phyloP scores from a whole-genome alignment of 306 rosid genomes.

The Arachis stenosperma region DNA sequence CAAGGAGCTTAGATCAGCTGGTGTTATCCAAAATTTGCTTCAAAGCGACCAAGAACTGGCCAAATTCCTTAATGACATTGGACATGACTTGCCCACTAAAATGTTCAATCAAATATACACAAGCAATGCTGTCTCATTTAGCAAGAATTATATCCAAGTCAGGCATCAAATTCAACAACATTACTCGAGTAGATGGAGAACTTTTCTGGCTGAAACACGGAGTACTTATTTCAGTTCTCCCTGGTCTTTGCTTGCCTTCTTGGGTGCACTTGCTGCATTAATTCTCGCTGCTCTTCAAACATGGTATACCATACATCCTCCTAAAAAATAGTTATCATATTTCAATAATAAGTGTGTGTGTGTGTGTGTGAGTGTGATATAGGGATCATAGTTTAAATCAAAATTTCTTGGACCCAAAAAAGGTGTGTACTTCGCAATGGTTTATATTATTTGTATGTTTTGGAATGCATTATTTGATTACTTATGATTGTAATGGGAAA shows the following conservation, averaged over 20 bases:
- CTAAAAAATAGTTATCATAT: no score
- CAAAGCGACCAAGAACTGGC: neutral
- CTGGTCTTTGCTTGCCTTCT: neutral
- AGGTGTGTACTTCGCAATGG: no score
- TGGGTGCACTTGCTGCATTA: neutral
- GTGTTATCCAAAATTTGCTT: neutral
- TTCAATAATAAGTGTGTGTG: no score
- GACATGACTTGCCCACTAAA: neutral
- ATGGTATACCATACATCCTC: neutral
- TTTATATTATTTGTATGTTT: no score
- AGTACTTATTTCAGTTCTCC: neutral
- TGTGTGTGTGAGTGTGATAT: no score
- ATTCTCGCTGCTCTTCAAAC: neutral
- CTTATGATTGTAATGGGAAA: no score
- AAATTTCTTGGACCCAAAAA: no score
- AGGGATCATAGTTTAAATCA: no score
- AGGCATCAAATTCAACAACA: neutral
- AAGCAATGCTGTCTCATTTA: no score
- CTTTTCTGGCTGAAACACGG: neutral
- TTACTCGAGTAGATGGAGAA: neutral
- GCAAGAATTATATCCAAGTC: neutral
- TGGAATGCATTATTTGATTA: no score
- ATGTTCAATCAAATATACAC: neutral
- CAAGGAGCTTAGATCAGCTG: neutral
- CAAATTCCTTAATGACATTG: neutral